Evolutionary conservation across 1,284 basidiomycete genomes (phyloP).

Genomic region (Pulveroboletus ridleyi): DNA sequence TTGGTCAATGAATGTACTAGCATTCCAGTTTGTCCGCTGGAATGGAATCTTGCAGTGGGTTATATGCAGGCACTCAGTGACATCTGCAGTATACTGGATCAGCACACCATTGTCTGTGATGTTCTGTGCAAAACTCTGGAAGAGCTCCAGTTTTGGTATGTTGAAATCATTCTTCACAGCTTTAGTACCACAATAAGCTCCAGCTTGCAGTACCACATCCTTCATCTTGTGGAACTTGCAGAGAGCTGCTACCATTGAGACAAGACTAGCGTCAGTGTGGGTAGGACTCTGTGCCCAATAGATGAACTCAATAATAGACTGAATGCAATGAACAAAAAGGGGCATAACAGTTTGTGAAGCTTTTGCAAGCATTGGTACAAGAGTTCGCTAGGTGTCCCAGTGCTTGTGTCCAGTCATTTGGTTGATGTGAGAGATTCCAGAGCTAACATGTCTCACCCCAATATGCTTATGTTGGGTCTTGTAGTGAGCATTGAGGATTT

Average conservation of each 20-base stretch:
- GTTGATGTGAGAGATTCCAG: no score
- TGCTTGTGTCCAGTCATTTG: no score
- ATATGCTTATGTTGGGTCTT: no score
- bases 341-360: neutral
- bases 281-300: neutral
- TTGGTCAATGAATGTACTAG: neutral
- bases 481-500: no score
- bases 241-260: conserved; percentile 10
- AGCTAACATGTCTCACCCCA: no score
- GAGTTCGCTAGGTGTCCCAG: no score
- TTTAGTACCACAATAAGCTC: conserved; percentile 6
- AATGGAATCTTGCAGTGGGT: conserved; percentile 11
- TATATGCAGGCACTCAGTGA: conserved; percentile 7
- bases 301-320: neutral
- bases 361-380: no score
- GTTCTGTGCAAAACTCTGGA: conserved; percentile 8
- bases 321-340: neutral
- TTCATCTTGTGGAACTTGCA: conserved; percentile 14
- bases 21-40: neutral
- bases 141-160: conserved; percentile 17
- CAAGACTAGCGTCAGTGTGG: neutral
- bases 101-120: conserved; percentile 3
- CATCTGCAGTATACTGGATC: conserved; percentile 16
- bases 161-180: conserved; percentile 11
- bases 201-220: neutral